A percentile compares a stretch with the other conserved stretches of the same genome.
Evolutionary conservation across 2,329 filamentous ascomycete genomes (phyloP).

Genomic region (Xylariaceae sp.): DNA sequence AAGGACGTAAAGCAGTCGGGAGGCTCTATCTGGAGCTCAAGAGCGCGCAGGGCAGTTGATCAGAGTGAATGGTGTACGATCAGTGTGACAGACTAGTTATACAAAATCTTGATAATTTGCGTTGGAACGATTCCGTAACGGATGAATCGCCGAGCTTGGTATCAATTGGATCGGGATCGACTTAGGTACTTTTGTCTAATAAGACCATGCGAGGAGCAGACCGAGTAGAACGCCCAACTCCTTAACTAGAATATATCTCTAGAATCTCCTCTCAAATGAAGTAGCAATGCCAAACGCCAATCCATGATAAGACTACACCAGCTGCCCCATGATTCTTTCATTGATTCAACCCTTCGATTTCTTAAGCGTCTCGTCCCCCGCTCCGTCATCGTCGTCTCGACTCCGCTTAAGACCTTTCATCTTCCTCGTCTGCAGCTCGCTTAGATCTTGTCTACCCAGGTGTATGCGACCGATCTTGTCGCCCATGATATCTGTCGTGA

Average conservation of each 20-base stretch:
- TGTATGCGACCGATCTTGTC: constrained; percentile 96
- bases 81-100: too few species aligned
- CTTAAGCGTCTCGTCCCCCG: constrained; percentile 37
- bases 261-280: constrained; percentile 1
- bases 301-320: constrained; percentile 5
- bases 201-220: neutral
- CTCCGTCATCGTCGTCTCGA: constrained; percentile 57
- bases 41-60: neutral
- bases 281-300: constrained; percentile 6
- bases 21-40: constrained; percentile 20
- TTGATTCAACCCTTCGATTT: constrained; percentile 30
- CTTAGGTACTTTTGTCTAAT: neutral
- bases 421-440: constrained; percentile 87
- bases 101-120: too few species aligned
- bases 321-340: too few species aligned
- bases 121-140: too few species aligned
- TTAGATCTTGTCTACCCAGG: constrained; percentile 83
- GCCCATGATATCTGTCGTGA: constrained; percentile 83
- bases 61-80: neutral
- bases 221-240: constrained; percentile 17
- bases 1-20: constrained; percentile 19
- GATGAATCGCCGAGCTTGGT: too few species aligned
- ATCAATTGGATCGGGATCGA: too few species aligned
- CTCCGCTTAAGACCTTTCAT: constrained; percentile 97
- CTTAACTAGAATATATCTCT: constrained; percentile 1